Evolutionary conservation across 169 alveolate species (phyloP), one percentile per base, ranked within the genome.

Genomic region (Babesia bigemina): DNA sequence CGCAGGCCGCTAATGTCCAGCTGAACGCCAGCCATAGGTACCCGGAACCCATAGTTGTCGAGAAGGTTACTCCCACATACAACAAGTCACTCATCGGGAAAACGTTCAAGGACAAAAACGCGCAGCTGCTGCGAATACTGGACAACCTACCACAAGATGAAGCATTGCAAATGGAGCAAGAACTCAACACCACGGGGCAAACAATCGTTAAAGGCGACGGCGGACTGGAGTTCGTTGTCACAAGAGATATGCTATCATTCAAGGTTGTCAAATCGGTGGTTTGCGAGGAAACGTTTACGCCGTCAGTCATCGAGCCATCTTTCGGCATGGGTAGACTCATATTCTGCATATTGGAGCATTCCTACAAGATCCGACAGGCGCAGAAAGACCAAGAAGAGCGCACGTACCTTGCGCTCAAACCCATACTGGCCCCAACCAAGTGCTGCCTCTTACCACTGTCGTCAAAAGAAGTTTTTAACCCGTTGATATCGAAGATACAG

Each of bases 271-370:
- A 90, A 60, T 93, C 96, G 86, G 97, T 90, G 59, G 94, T 94
- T 11, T 78, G 88, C 57, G 99, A 96, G 79, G 98, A 95, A 83
- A 94, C 92, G 63, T 97, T 92, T 83, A 79, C 87, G 24, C 99
- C 99, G 4, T 82, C 92, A 42, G 99, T 98, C 17, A 97, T 98
- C 65, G 99, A 98, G 70, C 99, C 99, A 21, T 96, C 99, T 0
- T 97, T 97, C 89, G 99, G 99, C 39, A 94, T 97, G 52, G 98
- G 98, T 10, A 88, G 99, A 86, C 90, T 96, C 39, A 85, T 98
- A 28, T 95, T 94, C 75, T 93, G 98, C 63, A 91, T 97, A 10
- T 85, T 97, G 75, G 99, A 98, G 63, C 99, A 98, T 88, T 91
- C 97, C 29, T 98, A 94, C 88, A 87, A 89, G 53, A 88, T 86